Evolutionary conservation across 2,329 filamentous ascomycete species (phyloP).

Genomic region (Cladorrhinum sp.): DNA sequence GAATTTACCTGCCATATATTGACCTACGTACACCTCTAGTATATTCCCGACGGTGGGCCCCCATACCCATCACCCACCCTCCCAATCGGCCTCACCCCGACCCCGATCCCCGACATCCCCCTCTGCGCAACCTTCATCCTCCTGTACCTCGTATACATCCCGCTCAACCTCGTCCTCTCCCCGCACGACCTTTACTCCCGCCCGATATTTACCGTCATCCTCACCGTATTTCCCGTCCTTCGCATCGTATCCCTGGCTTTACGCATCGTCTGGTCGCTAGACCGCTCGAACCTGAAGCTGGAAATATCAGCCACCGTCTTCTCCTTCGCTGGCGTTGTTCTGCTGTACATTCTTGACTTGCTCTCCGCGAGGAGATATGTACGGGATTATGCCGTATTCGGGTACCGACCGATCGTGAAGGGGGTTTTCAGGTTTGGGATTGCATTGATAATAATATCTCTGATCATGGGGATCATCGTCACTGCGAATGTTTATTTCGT

Average conservation of each 20-base stretch:
- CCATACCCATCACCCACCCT: slow-evolving; percentile 9
- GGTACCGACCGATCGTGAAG: slow-evolving; percentile 46
- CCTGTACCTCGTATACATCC: slow-evolving; percentile 33
- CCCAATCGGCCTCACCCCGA: slow-evolving; percentile 16
- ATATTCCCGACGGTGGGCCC: not conserved
- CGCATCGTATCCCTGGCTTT: slow-evolving; percentile 32
- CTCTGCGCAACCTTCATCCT: slow-evolving; percentile 20
- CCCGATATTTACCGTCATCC: slow-evolving; percentile 36
- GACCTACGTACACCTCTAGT: not conserved
- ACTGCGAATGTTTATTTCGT: slow-evolving; percentile 54
- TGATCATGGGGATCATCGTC: slow-evolving; percentile 55
- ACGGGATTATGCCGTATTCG: slow-evolving; percentile 43
- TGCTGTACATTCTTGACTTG: slow-evolving; percentile 63
- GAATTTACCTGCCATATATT: no score
- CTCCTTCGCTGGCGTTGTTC: slow-evolving; percentile 55
- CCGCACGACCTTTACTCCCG: slow-evolving; percentile 34
- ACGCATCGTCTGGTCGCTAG: slow-evolving; percentile 27
- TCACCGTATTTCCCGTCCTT: slow-evolving; percentile 38
- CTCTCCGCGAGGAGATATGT: slow-evolving; percentile 61
- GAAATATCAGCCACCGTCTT: slow-evolving; percentile 51
- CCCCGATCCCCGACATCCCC: slow-evolving; percentile 14
- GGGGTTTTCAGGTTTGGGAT: slow-evolving; percentile 48
- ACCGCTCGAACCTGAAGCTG: slow-evolving; percentile 18
- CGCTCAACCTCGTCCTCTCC: slow-evolving; percentile 33
- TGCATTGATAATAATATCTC: slow-evolving; percentile 45